Base-by-base conservation (phyloP, 2,329 filamentous ascomycete species). In the Magnaporthiopsis incrustans region DNA sequence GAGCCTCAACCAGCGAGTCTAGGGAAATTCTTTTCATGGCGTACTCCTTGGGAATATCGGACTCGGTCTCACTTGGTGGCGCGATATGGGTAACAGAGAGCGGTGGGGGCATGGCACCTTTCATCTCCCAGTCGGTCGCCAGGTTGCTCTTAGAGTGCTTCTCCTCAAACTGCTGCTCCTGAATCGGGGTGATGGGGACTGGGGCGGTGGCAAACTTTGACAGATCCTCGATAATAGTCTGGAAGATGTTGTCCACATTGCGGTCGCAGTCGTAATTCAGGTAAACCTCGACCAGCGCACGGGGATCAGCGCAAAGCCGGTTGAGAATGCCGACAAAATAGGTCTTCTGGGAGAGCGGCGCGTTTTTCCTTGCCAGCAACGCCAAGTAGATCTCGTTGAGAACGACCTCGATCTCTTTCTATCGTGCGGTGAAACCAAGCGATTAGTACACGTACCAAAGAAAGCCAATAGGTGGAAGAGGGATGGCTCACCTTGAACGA, bases 211-310 rank as follows among this genome's bases (percentile, higher is more conserved):
- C 91, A 70, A 97, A 90, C 70, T 89, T 89, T 38, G 94, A 95
- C 25, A 99, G 79, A 75, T 98, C 92, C 74, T 99, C 96, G 61
- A 99, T 93, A 63, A 98, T 88, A 26, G 85, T 89, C 76, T 99
- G 95, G 74, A 96, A 99, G 76, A 98, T 95, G 75, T 99, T 99
- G 77, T 98, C 94, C 66, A 98, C 85, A 57, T 92, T 92, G 66
- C 94, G 85, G 72, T 98, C 96, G 77, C 95, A 99, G 74, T 99
- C 95, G 73, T 99, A 99, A 76, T 99, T 99, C 67, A 99, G 84
- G 75, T 99, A 99, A 18, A 93, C 89, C 76, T 99, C 95, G 22
- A 99, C 95, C 61, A 99, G 76, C 0, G 92, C 93, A 68, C 91
- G 85, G 1, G 94, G 91, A 73, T 99, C 95, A 22, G 86, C 87